phyloP scores from a whole-genome alignment of 2,329 filamentous ascomycete genomes.

The Albophoma yamanashiensis region DNA sequence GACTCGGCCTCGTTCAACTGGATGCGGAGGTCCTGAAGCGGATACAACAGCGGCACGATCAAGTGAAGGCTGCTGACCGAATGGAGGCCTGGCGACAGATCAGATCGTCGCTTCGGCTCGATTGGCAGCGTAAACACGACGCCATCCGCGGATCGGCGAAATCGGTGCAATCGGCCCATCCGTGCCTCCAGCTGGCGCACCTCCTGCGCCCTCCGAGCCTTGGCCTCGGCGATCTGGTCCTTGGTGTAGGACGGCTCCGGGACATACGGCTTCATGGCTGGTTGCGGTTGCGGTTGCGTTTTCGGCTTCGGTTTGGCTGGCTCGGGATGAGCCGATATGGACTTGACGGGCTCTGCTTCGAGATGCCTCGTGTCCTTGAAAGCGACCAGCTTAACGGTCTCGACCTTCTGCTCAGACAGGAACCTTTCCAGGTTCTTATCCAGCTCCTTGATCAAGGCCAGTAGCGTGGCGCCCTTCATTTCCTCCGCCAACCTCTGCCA shows the following conservation, averaged over 20 bases:
- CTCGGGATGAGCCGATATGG: conserved; percentile 1
- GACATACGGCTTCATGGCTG: conserved; percentile 20
- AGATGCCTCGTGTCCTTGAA: conserved; percentile 46
- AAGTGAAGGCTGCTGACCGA: conserved; percentile 54
- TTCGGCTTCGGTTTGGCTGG: conserved; percentile 4
- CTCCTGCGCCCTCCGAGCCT: conserved; percentile 52
- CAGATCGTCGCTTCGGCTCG: conserved; percentile 48
- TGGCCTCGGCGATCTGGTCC: conserved; percentile 52
- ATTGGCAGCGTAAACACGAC: conserved; percentile 61
- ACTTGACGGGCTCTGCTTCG: conserved; percentile 11
- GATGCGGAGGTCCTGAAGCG: conserved; percentile 55
- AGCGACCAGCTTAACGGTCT: conserved; percentile 59
- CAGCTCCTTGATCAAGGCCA: conserved; percentile 56
- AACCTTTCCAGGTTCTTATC: conserved; percentile 64
- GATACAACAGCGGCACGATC: conserved; percentile 61
- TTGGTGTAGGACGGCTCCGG: conserved; percentile 40
- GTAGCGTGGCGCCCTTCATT: conserved; percentile 44
- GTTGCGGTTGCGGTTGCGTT: conserved; percentile 2
- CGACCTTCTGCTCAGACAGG: conserved; percentile 57
- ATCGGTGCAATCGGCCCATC: conserved; percentile 56
- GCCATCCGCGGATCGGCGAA: conserved; percentile 59
- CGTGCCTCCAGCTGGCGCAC: conserved; percentile 65
- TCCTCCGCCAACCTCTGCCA: conserved; percentile 55
- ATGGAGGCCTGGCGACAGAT: conserved; percentile 51
- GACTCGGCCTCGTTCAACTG: conserved; percentile 54